Percentiles rank a stretch among this genome's conserved stretches.
Conservation (phyloP, 352 stramenopile species). For the Phytophthora sansomeana region DNA sequence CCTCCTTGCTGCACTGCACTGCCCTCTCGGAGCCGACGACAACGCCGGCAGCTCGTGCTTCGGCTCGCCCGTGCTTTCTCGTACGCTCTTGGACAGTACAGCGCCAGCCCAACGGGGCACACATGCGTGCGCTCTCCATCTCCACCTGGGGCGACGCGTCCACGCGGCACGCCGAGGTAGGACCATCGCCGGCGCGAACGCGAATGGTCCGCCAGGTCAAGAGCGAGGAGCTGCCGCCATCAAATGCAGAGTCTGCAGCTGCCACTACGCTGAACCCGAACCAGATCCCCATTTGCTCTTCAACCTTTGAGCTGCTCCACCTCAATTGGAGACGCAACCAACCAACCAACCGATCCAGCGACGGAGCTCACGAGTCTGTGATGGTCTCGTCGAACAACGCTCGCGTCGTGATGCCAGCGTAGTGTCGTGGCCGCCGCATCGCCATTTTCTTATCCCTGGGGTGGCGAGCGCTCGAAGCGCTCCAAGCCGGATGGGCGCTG, state of each 20-base stretch:
- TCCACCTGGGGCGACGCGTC: background rate
- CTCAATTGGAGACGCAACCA: too few species aligned
- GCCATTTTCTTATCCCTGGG: slow-evolving; percentile 23
- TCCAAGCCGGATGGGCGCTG: slow-evolving; percentile 13
- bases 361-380: background rate
- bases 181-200: slow-evolving; percentile 14
- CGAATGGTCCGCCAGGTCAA: slow-evolving; percentile 28
- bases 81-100: slow-evolving; percentile 33
- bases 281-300: slow-evolving; percentile 9
- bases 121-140: slow-evolving; percentile 18
- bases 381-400: slow-evolving; percentile 11
- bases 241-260: slow-evolving; percentile 4
- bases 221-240: too few species aligned
- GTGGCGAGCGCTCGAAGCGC: too few species aligned
- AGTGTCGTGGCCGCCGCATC: slow-evolving; percentile 14
- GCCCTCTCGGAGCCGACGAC: background rate
- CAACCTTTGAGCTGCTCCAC: background rate
- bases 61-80: slow-evolving; percentile 24
- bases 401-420: slow-evolving; percentile 15
- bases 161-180: slow-evolving; percentile 24
- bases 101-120: slow-evolving; percentile 32
- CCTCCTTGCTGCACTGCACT: background rate
- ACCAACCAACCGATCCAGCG: background rate
- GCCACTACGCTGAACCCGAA: slow-evolving; percentile 15
- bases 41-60: background rate